Percentiles rank a stretch among this genome's conserved stretches.
Evolutionary conservation across 2,329 filamentous ascomycete genomes (phyloP).

Genomic region (Neopestalotiopsis sp.): DNA sequence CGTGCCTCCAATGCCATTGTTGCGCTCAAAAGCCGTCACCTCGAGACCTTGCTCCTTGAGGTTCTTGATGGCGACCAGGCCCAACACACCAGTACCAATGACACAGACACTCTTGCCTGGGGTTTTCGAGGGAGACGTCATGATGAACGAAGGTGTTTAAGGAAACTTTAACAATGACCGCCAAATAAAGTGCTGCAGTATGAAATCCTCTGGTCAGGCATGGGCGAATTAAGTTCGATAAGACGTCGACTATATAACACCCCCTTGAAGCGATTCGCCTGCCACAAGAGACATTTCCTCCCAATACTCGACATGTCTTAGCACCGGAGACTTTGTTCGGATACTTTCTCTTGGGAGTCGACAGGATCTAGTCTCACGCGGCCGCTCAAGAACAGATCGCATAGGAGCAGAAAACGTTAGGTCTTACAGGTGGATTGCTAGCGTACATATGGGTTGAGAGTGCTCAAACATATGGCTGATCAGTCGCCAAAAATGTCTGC

Average conservation of each 20-base stretch:
- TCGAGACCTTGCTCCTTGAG: slow-evolving; percentile 11
- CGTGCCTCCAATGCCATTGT: not conserved
- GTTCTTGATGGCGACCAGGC: slow-evolving; percentile 11
- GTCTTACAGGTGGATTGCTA: not conserved
- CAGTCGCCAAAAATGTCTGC: too few species aligned
- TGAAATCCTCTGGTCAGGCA: not conserved
- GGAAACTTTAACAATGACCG: too few species aligned
- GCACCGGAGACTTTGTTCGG: not conserved
- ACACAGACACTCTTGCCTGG: not conserved
- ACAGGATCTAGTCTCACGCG: not conserved
- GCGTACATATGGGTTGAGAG: not conserved
- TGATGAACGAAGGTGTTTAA: not conserved
- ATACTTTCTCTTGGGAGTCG: not conserved
- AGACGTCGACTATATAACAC: not conserved
- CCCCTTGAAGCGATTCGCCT: not conserved
- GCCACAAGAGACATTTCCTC: not conserved
- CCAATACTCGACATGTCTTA: not conserved
- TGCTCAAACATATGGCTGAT: not conserved
- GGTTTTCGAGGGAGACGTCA: not conserved
- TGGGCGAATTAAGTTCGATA: not conserved
- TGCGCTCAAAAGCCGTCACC: slow-evolving; percentile 6
- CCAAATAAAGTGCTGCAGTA: not conserved
- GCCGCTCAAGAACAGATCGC: not conserved
- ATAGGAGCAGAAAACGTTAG: not conserved
- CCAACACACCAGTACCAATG: not conserved